Conservation (phyloP, 768 basidiomycete species). For the Calocera viscosa region DNA sequence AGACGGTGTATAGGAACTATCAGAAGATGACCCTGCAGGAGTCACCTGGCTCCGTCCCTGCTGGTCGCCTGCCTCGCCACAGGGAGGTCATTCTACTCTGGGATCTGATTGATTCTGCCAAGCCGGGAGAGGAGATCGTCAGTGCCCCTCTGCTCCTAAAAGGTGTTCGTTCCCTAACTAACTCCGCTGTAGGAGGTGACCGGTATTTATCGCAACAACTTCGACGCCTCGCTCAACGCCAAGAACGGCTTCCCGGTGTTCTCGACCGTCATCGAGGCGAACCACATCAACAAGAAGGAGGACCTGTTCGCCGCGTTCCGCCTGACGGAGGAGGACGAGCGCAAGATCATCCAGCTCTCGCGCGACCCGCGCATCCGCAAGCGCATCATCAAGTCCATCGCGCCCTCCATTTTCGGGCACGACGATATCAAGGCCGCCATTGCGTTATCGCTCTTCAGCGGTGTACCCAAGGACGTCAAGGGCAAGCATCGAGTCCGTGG, state of each 20-base stretch:
- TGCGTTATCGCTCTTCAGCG: conserved; percentile 88
- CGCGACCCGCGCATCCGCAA: conserved; percentile 91
- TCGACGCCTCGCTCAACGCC: conserved; percentile 92
- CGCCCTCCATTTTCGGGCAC: conserved; percentile 97
- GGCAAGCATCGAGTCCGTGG: conserved; percentile 92
- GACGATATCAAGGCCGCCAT: conserved; percentile 98
- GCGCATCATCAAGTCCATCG: conserved; percentile 95
- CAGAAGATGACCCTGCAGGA: conserved; percentile 99
- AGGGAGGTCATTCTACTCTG: conserved; percentile 92
- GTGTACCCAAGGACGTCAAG: conserved; percentile 90
- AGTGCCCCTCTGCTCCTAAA: conserved; percentile 26
- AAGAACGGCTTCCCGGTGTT: conserved; percentile 99
- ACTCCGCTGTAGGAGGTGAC: conserved; percentile 69
- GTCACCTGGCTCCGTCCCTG: conserved; percentile 93
- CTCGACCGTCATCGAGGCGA: conserved; percentile 94
- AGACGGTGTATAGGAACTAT: conserved; percentile 98
- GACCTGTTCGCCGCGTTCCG: conserved; percentile 97
- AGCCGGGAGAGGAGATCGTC: conserved; percentile 96
- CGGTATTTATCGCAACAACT: conserved; percentile 96
- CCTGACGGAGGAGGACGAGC: conserved; percentile 93
- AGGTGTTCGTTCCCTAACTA: conserved; percentile 13
- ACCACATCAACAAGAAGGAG: conserved; percentile 98
- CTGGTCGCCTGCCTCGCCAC: conserved; percentile 91
- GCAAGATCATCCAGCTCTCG: conserved; percentile 73
- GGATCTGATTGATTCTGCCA: conserved; percentile 96